These are phyloP conservation scores for Coniochaeta sp. DNA, from an alignment of 2,329 filamentous ascomycete genomes.

Conservation along the genomic window DNA sequence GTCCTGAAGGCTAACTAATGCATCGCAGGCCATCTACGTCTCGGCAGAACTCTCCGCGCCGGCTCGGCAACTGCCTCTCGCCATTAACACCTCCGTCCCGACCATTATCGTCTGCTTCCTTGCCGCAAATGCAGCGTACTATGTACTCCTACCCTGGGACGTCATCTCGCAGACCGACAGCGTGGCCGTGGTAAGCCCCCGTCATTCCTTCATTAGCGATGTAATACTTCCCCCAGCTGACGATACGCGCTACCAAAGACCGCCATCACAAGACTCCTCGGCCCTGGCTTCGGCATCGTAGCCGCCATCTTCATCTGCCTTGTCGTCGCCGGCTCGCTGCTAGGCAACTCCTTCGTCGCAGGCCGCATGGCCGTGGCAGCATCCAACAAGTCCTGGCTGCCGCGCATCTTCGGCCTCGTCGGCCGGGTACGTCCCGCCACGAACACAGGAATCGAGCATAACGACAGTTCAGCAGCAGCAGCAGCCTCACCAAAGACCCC, in stretches of 20 bases:
- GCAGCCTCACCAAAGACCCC: constrained; percentile 4
- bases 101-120: constrained; percentile 54
- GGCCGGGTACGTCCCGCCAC: constrained; percentile 31
- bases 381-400: constrained; percentile 44
- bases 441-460: constrained; percentile 4
- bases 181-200: constrained; percentile 49
- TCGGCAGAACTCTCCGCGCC: constrained; percentile 45
- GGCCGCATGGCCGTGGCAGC: constrained; percentile 56
- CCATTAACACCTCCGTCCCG: constrained; percentile 54
- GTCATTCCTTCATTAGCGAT: not conserved
- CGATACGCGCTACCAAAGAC: constrained; percentile 29
- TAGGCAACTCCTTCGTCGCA: constrained; percentile 56
- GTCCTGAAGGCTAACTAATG: not conserved
- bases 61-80: constrained; percentile 47
- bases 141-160: constrained; percentile 54
- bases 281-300: constrained; percentile 42
- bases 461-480: not conserved
- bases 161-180: constrained; percentile 52
- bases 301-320: constrained; percentile 51
- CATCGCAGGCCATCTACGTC: constrained; percentile 44
- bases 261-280: constrained; percentile 47
- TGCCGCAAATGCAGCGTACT: constrained; percentile 54
- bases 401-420: constrained; percentile 34
- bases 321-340: constrained; percentile 54
- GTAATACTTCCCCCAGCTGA: constrained; percentile 6